Evolutionary conservation across 1,139 yeast genomes (phyloP).

Genomic region (Entelexis paramagnoliae): DNA sequence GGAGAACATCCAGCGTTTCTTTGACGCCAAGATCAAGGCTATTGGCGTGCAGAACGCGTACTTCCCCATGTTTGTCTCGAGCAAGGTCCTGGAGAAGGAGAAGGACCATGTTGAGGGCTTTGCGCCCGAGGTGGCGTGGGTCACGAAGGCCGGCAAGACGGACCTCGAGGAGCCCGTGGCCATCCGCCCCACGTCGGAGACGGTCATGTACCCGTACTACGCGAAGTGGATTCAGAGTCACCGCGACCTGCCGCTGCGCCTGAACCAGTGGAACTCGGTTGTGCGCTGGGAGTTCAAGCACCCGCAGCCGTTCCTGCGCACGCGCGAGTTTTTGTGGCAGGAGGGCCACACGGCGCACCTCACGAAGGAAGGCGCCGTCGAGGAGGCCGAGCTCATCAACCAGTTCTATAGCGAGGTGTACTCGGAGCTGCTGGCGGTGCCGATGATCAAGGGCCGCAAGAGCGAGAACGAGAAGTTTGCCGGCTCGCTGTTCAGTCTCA

Average conservation of each 20-base stretch:
- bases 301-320: slow-evolving; percentile 98
- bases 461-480: slow-evolving; percentile 98
- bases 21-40: slow-evolving; percentile 66
- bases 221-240: slow-evolving; percentile 98
- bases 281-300: slow-evolving; percentile 99
- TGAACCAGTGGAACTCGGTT: slow-evolving; percentile 99
- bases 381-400: slow-evolving; percentile 77
- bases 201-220: slow-evolving; percentile 99
- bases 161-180: slow-evolving; percentile 98
- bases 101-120: slow-evolving; percentile 98
- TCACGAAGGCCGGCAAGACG: slow-evolving; percentile 86
- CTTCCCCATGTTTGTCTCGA: slow-evolving; percentile 97
- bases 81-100: slow-evolving; percentile 86
- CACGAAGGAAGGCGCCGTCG: slow-evolving; percentile 64
- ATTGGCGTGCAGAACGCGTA: slow-evolving; percentile 91
- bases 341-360: slow-evolving; percentile 98
- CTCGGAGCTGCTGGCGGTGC: slow-evolving; percentile 90
- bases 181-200: slow-evolving; percentile 97
- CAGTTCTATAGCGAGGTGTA: slow-evolving; percentile 78
- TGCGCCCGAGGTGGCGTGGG: slow-evolving; percentile 99
- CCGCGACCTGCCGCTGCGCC: slow-evolving; percentile 90
- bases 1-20: slow-evolving; percentile 88
- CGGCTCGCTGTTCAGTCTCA: slow-evolving; percentile 92
- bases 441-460: slow-evolving; percentile 89
- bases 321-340: slow-evolving; percentile 99